phyloP scores from a whole-genome alignment of 345 rosid species.

The Eucalyptus lansdowneana region DNA sequence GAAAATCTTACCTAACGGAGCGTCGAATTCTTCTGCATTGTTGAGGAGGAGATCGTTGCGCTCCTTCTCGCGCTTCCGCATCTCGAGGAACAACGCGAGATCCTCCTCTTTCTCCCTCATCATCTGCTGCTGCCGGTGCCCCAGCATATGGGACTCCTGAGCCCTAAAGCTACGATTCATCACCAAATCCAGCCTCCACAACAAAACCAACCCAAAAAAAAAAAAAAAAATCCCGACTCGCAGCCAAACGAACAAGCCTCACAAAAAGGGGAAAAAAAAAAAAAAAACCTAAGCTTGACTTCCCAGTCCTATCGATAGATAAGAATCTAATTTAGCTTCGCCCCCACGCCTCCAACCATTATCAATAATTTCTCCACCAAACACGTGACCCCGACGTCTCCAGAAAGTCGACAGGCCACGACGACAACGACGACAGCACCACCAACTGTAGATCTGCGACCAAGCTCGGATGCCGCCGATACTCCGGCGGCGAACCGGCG shows the following conservation, averaged over 20 bases:
- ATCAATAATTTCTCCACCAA: conserved; percentile 6
- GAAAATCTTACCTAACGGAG: conserved; percentile 45
- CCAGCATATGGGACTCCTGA: conserved; percentile 66
- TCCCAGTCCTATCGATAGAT: background rate
- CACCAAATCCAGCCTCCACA: background rate
- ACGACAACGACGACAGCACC: background rate
- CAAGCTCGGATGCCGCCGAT: background rate
- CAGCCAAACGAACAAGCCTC: background rate
- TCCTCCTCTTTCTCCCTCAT: conserved; percentile 92
- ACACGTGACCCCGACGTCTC: background rate
- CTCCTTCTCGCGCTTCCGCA: conserved; percentile 82
- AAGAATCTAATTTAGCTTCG: conserved; percentile 3
- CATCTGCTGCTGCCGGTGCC: conserved; percentile 73
- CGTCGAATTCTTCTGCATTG: conserved; percentile 53
- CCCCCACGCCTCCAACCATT: conserved; percentile 9
- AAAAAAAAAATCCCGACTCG: background rate
- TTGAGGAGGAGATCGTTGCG: conserved; percentile 45
- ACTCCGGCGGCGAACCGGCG: background rate
- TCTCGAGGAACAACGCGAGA: conserved; percentile 84
- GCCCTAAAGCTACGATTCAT: conserved; percentile 97
- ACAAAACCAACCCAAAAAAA: background rate
- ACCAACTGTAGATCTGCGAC: conserved; percentile 3
- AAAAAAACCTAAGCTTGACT: conserved; percentile 9
- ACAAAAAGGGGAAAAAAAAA: background rate
- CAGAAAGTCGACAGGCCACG: background rate